Evolutionary conservation across 345 rosid genomes (phyloP).

Genomic region (Mercurialis annua): DNA sequence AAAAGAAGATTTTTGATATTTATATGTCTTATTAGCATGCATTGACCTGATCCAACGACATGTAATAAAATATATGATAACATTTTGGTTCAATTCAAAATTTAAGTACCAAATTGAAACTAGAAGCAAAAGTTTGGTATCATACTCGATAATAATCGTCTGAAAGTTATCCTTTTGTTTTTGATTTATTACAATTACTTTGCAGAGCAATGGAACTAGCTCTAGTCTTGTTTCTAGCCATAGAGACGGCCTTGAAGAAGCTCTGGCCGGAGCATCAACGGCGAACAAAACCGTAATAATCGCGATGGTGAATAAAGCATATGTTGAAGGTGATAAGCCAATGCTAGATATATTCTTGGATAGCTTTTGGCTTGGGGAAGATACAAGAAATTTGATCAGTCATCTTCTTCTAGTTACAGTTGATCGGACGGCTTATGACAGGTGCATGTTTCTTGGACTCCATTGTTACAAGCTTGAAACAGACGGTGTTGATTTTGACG

Average conservation of each 20-base stretch:
- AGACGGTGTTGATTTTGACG: conserved; percentile 37
- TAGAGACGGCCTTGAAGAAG: conserved; percentile 19
- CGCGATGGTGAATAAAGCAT: conserved; percentile 60
- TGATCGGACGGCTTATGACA: conserved; percentile 63
- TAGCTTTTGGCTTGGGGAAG: conserved; percentile 76
- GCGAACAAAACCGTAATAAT: conserved; percentile 57
- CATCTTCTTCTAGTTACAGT: conserved; percentile 55
- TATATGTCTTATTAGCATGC: background rate
- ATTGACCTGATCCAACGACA: too few species aligned
- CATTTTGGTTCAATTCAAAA: too few species aligned
- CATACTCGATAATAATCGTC: too few species aligned
- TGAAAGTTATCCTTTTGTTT: too few species aligned
- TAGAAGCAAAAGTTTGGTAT: too few species aligned
- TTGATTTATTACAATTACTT: background rate
- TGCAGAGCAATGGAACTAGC: background rate
- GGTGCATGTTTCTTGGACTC: conserved; percentile 57
- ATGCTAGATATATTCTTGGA: conserved; percentile 75
- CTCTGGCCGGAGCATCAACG: conserved; percentile 17
- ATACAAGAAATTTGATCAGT: conserved; percentile 44
- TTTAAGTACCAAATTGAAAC: too few species aligned
- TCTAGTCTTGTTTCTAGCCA: background rate
- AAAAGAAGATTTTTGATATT: background rate
- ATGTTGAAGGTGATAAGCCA: conserved; percentile 44
- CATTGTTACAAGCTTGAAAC: conserved; percentile 65
- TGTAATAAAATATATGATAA: too few species aligned